Base-by-base conservation (phyloP, 2,329 filamentous ascomycete species). In the Rachicladosporium sp. region DNA sequence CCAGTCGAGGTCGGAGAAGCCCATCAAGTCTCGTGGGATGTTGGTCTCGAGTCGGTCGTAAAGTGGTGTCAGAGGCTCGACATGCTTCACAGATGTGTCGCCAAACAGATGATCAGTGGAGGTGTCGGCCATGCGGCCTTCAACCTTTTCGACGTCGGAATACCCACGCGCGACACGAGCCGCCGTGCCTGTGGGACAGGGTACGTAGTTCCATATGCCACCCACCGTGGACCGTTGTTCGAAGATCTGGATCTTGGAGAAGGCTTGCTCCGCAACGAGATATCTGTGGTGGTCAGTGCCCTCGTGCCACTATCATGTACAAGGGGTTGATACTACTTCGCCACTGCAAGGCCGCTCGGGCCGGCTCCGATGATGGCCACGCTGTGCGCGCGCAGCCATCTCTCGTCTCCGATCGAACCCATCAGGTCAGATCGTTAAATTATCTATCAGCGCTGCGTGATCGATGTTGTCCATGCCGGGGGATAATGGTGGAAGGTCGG, bases 41-140 rank as follows among this genome's bases (percentile, higher is more conserved):
- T 96, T 96, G 15, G 88, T 87, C 53, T 94, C 80, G 10, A 95
- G 66, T 15, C 71, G 65, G 35, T 86, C 76, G 59, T 95, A 95
- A 62, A 94, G 75, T 3, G 88, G 82, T 11, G 82, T 85, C n/a
- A 84, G 69, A 12, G 30, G 30, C 30, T 32, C 10, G 30, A n/a
- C 30, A 12, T 32, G 30, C 10, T n/a, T 12, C 10, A 32, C 30
- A 19, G 15, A 19, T 5, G 15, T 19, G 15, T 19, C 15, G 15
- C 15, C 15, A 31, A 41, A 41, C 1, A 73, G 67, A 15, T 74
- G 70, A 19, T 19, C 15, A 19, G 15, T 19, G 15, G 15, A 19
- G 15, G 15, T 19, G 15, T 19, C 15, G 15, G 15, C 15, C 15
- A 19, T 19, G 15, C 15, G 15, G 15, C 15, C 15, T 19, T 19